phyloP scores from a whole-genome alignment of 2,329 filamentous ascomycete genomes.

The Sporothrix humicola region DNA sequence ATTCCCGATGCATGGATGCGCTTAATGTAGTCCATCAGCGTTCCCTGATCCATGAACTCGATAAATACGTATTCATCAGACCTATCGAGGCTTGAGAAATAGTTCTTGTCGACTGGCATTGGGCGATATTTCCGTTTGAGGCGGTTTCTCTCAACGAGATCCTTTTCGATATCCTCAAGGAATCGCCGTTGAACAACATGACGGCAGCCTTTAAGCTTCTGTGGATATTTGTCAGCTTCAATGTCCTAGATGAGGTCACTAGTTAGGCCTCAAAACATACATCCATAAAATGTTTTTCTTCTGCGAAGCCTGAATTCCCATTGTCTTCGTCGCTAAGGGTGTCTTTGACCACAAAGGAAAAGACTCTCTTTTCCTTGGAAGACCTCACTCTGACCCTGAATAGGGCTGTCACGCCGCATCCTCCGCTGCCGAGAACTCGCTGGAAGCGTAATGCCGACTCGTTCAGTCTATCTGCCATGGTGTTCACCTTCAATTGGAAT shows the following conservation, averaged over 20 bases:
- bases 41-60: conserved; percentile 30
- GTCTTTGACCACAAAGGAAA: conserved; percentile 24
- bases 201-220: neutral
- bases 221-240: neutral
- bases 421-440: neutral
- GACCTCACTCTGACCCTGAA: neutral
- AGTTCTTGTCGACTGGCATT: neutral
- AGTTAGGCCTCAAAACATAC: too few species aligned
- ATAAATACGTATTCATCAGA: neutral
- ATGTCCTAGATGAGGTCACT: neutral
- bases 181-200: neutral
- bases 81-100: neutral
- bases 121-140: neutral
- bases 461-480: neutral
- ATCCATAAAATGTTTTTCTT: too few species aligned
- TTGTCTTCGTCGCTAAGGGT: neutral
- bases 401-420: conserved; percentile 8
- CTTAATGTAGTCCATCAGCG: neutral
- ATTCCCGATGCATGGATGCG: neutral
- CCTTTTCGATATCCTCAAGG: neutral
- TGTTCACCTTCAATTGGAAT: neutral
- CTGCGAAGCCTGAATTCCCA: neutral
- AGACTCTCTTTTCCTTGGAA: neutral
- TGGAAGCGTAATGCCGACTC: neutral
- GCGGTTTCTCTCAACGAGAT: neutral